Percentiles rank a stretch among this genome's conserved stretches.
Evolutionary conservation across 2,329 filamentous ascomycete genomes (phyloP).

Genomic region (Mycosphaerella arachidis): DNA sequence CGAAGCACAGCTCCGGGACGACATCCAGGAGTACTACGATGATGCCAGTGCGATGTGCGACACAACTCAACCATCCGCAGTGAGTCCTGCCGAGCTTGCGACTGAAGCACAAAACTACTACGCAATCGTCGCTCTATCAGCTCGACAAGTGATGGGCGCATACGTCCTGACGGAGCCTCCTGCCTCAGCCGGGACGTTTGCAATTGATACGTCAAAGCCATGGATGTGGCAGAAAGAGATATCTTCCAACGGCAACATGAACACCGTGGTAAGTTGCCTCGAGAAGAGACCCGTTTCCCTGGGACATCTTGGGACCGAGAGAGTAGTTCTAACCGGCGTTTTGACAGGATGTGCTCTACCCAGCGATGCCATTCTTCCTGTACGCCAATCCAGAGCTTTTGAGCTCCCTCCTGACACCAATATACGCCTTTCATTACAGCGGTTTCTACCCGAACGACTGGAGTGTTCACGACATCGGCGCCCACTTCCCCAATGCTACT

Average conservation of each 20-base stretch:
- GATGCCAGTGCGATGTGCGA: neutral
- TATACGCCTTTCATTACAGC: constrained; percentile 21
- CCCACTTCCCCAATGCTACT: constrained; percentile 22
- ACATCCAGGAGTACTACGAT: constrained; percentile 6
- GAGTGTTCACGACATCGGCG: constrained; percentile 23
- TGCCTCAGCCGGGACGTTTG: neutral
- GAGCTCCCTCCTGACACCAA: constrained; percentile 12
- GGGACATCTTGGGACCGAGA: too few species aligned
- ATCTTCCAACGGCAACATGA: constrained; percentile 36
- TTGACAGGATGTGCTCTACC: constrained; percentile 26
- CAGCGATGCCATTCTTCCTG: constrained; percentile 28
- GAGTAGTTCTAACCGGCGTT: too few species aligned
- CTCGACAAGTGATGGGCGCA: constrained; percentile 12
- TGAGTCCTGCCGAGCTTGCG: neutral
- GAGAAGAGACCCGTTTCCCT: too few species aligned
- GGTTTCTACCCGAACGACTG: constrained; percentile 19
- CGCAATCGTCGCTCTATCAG: constrained; percentile 10
- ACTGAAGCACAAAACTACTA: constrained; percentile 11
- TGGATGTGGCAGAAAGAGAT: constrained; percentile 54
- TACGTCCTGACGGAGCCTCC: constrained; percentile 5
- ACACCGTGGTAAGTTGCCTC: constrained; percentile 17
- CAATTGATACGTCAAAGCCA: constrained; percentile 3
- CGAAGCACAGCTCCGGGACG: constrained; percentile 3
- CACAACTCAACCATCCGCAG: too few species aligned
- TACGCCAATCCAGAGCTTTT: constrained; percentile 18